phyloP scores from a whole-genome alignment of 148 eudicot genomes.

The Rhododendron mucronatum region DNA sequence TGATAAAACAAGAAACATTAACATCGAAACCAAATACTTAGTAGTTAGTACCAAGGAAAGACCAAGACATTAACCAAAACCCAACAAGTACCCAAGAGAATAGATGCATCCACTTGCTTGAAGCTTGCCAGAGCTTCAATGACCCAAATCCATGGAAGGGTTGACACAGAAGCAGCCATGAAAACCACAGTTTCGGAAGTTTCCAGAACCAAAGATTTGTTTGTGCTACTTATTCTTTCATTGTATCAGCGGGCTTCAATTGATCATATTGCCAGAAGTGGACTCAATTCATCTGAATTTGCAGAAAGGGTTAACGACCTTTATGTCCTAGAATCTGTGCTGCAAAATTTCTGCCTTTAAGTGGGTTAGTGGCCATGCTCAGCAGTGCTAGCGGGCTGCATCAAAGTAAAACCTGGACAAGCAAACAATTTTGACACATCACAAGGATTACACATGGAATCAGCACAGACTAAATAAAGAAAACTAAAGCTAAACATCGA shows the following conservation, averaged over 20 bases:
- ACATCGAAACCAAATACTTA: slow-evolving; percentile 2
- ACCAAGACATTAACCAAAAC: not conserved
- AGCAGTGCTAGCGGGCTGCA: not conserved
- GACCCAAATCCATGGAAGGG: slow-evolving; percentile 57
- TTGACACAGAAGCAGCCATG: slow-evolving; percentile 26
- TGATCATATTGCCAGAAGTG: not conserved
- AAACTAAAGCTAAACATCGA: not conserved
- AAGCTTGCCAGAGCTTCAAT: slow-evolving; percentile 63
- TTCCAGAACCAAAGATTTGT: slow-evolving; percentile 7
- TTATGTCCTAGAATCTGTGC: not conserved
- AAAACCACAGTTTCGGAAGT: slow-evolving; percentile 9
- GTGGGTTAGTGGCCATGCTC: not conserved
- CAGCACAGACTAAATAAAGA: not conserved
- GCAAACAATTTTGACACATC: not conserved
- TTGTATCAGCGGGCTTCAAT: not conserved
- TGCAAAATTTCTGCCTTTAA: not conserved
- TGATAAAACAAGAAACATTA: slow-evolving; percentile 15
- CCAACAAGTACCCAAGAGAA: slow-evolving; percentile 35
- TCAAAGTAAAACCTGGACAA: not conserved
- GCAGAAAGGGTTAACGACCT: not conserved
- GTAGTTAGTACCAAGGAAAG: not conserved
- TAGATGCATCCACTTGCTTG: slow-evolving; percentile 36
- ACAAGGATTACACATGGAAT: not conserved
- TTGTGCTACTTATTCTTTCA: not conserved
- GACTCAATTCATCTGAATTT: not conserved